Percentiles rank a stretch among this genome's conserved stretches.
phyloP scores from a whole-genome alignment of 2,329 filamentous ascomycete genomes.

The Phyllosticta paracitricarpa region DNA sequence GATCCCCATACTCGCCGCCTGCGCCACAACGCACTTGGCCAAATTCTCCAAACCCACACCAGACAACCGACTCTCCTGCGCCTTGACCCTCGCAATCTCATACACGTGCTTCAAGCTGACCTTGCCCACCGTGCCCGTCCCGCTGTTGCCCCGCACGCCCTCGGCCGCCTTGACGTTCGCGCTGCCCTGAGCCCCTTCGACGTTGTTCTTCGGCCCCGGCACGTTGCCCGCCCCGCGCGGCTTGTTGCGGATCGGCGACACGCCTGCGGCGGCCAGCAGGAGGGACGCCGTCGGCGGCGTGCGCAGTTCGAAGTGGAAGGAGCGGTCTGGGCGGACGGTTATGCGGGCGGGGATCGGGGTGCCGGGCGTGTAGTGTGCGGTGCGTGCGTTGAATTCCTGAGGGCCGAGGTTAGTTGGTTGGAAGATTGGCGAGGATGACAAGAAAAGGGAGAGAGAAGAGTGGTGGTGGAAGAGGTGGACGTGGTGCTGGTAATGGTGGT shows the following conservation, averaged over 20 bases:
- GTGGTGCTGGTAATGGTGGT: no score
- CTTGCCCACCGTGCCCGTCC: constrained; percentile 68
- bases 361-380: constrained; percentile 69
- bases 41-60: constrained; percentile 79
- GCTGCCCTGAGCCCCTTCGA: constrained; percentile 28
- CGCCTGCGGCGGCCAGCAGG: constrained; percentile 71
- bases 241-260: constrained; percentile 61
- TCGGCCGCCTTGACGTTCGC: constrained; percentile 17
- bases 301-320: constrained; percentile 85
- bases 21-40: constrained; percentile 57
- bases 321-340: constrained; percentile 83
- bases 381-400: constrained; percentile 95
- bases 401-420: not conserved
- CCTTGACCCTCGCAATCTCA: constrained; percentile 97
- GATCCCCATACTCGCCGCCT: constrained; percentile 41
- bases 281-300: constrained; percentile 92
- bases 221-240: constrained; percentile 57
- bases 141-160: constrained; percentile 46
- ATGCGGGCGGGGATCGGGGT: constrained; percentile 86
- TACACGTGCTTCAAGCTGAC: constrained; percentile 92
- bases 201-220: constrained; percentile 34
- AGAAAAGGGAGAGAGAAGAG: no score
- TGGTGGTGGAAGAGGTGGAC: not conserved
- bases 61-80: constrained; percentile 34
- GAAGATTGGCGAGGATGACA: not conserved